Percentiles rank a stretch among this genome's conserved stretches.
Evolutionary conservation across 768 basidiomycete species (phyloP).

Genomic region (Amanita exitialis): DNA sequence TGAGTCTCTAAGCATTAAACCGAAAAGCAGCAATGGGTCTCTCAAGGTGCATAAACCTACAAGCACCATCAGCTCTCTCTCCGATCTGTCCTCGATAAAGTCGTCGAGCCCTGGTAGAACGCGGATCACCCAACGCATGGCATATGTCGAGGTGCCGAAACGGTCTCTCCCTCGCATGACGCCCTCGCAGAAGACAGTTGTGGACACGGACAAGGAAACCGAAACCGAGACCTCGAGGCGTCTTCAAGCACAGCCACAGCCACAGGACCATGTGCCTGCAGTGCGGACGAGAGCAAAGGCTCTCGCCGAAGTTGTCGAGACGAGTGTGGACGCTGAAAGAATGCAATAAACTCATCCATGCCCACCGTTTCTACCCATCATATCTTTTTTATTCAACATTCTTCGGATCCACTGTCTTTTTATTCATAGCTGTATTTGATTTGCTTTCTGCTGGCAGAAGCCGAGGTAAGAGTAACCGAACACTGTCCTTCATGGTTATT

Average conservation of each 20-base stretch:
- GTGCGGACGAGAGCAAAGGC: constrained; percentile 4
- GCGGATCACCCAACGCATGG: constrained; percentile 11
- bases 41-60: neutral
- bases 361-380: neutral
- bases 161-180: constrained; percentile 3
- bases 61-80: neutral
- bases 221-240: neutral
- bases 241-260: neutral
- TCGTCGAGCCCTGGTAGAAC: constrained; percentile 6
- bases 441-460: neutral
- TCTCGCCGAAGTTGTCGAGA: constrained; percentile 22
- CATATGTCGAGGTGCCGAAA: constrained; percentile 9
- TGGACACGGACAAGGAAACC: neutral
- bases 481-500: neutral
- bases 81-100: neutral
- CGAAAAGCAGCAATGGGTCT: neutral
- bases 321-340: constrained; percentile 24
- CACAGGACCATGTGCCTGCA: neutral
- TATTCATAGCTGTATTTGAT: neutral
- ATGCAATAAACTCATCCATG: neutral
- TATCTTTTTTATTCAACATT: neutral
- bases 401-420: neutral
- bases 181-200: neutral
- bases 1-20: neutral
- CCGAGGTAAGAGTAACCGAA: neutral